Conservation (phyloP, 345 rosid species). For the Mangifera indica region DNA sequence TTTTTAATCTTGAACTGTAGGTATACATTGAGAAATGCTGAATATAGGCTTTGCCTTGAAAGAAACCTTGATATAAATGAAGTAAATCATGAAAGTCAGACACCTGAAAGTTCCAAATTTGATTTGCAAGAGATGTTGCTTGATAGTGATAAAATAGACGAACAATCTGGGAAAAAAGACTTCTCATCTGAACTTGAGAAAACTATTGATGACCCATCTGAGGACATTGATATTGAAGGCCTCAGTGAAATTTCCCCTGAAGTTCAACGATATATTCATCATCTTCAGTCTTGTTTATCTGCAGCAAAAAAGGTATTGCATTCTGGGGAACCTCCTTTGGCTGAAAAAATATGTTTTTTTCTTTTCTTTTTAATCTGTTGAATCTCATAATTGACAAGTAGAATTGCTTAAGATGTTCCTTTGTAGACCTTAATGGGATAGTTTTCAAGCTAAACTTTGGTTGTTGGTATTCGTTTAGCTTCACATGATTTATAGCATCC, state of each 20-base stretch:
- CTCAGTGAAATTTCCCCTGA: constrained; percentile 68
- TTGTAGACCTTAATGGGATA: neutral
- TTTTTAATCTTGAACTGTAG: constrained; percentile 39
- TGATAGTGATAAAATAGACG: constrained; percentile 35
- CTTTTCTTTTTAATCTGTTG: constrained; percentile 1
- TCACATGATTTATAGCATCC: neutral
- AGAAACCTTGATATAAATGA: constrained; percentile 63
- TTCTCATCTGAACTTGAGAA: constrained; percentile 35
- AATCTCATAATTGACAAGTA: neutral
- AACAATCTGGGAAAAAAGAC: constrained; percentile 28
- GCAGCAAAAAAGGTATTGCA: constrained; percentile 65
- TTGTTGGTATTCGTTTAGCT: neutral
- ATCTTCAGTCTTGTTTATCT: constrained; percentile 69
- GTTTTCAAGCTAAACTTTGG: neutral
- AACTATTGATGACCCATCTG: constrained; percentile 29
- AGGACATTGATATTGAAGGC: constrained; percentile 42
- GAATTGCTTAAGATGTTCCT: neutral
- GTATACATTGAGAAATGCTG: constrained; percentile 89
- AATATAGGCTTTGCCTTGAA: constrained; percentile 89
- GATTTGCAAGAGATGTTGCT: constrained; percentile 40
- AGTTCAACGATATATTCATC: constrained; percentile 66
- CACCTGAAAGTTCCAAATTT: constrained; percentile 31
- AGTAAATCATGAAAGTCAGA: constrained; percentile 40
- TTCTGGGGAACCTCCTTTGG: neutral
- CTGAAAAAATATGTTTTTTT: too few species aligned